A percentile compares a stretch with the other conserved stretches of the same genome.
phyloP scores from a whole-genome alignment of 352 stramenopile genomes.

The Pythium angustatum region DNA sequence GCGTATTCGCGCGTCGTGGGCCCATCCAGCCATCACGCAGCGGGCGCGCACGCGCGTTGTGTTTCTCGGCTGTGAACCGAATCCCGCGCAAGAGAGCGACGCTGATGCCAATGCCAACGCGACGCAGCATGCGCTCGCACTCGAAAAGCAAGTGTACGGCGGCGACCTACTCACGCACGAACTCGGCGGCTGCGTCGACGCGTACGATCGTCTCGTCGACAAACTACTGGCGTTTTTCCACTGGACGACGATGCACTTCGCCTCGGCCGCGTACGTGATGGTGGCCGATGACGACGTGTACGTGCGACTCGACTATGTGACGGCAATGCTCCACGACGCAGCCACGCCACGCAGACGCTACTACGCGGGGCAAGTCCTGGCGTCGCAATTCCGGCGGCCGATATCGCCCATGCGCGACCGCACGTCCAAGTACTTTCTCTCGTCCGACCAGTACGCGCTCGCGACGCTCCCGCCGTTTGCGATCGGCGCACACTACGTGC shows the following conservation, averaged over 20 bases:
- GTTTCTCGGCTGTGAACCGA: conserved; percentile 40
- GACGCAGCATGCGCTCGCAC: neutral
- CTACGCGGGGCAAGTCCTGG: no score
- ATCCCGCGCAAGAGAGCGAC: neutral
- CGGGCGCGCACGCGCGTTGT: conserved; percentile 25
- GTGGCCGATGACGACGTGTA: conserved; percentile 61
- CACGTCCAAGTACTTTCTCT: conserved; percentile 29
- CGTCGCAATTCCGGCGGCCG: no score
- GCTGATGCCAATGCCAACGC: neutral
- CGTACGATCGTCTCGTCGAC: conserved; percentile 42
- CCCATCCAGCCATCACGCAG: neutral
- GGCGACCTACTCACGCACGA: conserved; percentile 51
- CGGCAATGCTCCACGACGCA: neutral
- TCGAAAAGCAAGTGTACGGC: conserved; percentile 39
- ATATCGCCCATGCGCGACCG: no score
- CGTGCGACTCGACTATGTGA: neutral
- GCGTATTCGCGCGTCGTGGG: conserved; percentile 38
- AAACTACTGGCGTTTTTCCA: conserved; percentile 51
- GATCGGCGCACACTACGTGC: conserved; percentile 41
- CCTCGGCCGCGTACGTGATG: conserved; percentile 28
- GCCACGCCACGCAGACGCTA: neutral
- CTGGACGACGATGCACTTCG: neutral
- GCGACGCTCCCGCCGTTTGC: conserved; percentile 36
- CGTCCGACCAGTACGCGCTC: conserved; percentile 32
- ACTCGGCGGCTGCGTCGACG: conserved; percentile 42